Evolutionary conservation across 164 flowering plant species (phyloP), one percentile per base, ranked within the genome.

Genomic region (Euptelea pleiosperma): DNA sequence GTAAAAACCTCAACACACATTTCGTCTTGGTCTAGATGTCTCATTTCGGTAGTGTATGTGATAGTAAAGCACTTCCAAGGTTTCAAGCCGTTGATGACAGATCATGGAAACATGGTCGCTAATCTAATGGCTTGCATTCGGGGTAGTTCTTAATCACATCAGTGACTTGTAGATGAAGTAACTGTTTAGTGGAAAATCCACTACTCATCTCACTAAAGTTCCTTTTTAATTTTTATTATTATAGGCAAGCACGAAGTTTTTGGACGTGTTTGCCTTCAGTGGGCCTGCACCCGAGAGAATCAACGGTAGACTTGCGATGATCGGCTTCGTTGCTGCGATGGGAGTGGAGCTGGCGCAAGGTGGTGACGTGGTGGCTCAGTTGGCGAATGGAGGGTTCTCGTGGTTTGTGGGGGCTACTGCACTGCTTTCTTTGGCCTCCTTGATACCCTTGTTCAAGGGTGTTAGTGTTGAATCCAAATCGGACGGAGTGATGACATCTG

Each of bases 241-340:
- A 8, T 64, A 78, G 80, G 75, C 70, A 21, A 87, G 81, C 76
- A 79, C 92, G 2, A 76, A 70, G 16, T 79, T 90, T 59, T 24
- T 52, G 0, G 97, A 90, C 53, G 61, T 85, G 28, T 54, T 90
- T 7, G 85, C 97, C 0, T 87, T 90, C 67, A 69, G 82, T 45
- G 97, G 92, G 4, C 92, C 97, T 0, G 95, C 74, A 28, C 97
- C 97, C 29, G 97, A 91, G 81, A 78, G 91, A 58, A 86, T 91
- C 74, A 91, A 91, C 69, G 97, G 97, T 1, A 60, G 97, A 58
- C 78, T 87, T 4, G 96, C 97, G 9, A 87, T 91, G 97, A 57
- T 86, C 2, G 96, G 97, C 4, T 87, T 91, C 18, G 96, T 83
- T 3, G 73, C 91, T 0, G 97, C 97, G 0, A 21, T 91, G 26